Conservation (phyloP, 257 asterid species). For the Solanum medicagineum region DNA sequence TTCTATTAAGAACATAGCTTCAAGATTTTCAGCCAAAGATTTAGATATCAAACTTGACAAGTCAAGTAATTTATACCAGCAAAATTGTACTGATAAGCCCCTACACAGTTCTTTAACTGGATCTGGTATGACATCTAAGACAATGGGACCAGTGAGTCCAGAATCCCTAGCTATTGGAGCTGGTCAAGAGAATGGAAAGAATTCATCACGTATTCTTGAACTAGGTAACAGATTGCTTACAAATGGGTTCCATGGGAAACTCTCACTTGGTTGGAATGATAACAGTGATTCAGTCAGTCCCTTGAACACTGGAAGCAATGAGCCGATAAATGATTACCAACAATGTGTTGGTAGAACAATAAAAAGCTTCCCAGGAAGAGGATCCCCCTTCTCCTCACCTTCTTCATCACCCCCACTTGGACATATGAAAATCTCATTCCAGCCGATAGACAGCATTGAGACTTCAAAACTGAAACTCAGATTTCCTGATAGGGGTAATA, state of each 20-base stretch:
- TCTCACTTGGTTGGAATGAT: slow-evolving; percentile 25
- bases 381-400: slow-evolving; percentile 51
- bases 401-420: slow-evolving; percentile 83
- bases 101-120: slow-evolving; percentile 10
- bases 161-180: slow-evolving; percentile 8
- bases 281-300: slow-evolving; percentile 13
- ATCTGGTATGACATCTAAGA: slow-evolving; percentile 19
- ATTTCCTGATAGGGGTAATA: slow-evolving; percentile 50
- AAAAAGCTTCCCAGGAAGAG: slow-evolving; percentile 28
- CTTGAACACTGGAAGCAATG: slow-evolving; percentile 16
- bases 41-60: slow-evolving; percentile 50
- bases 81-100: slow-evolving; percentile 9
- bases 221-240: slow-evolving; percentile 40
- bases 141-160: slow-evolving; percentile 17
- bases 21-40: slow-evolving; percentile 66
- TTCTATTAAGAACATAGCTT: slow-evolving; percentile 40
- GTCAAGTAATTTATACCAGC: slow-evolving; percentile 22
- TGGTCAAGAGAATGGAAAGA: slow-evolving; percentile 27
- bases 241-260: slow-evolving; percentile 40
- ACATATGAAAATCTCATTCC: slow-evolving; percentile 92
- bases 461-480: slow-evolving; percentile 63
- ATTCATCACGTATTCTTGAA: slow-evolving; percentile 51
- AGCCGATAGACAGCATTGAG: slow-evolving; percentile 57
- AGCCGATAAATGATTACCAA: slow-evolving; percentile 17
- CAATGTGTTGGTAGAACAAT: slow-evolving; percentile 15